Conservation (phyloP, 129 eudicot species). For the Escallonia herrerae region DNA sequence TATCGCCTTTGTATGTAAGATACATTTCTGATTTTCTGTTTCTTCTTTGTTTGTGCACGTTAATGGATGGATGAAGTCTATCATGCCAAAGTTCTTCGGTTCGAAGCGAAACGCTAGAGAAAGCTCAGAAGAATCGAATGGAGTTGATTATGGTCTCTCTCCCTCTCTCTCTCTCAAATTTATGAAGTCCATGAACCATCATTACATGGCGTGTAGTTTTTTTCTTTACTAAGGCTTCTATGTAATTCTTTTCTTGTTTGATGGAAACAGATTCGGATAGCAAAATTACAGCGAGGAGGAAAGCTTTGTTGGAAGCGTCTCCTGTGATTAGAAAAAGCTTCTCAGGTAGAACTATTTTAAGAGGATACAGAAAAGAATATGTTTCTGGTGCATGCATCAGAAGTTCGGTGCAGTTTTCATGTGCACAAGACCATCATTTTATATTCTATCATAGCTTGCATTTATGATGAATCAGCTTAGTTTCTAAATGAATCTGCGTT, state of each 20-base stretch:
- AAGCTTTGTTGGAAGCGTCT: slow-evolving; percentile 32
- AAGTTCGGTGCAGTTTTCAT: neutral
- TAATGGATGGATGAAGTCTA: slow-evolving; percentile 16
- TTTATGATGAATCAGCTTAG: neutral
- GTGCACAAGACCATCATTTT: neutral
- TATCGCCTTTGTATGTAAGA: neutral
- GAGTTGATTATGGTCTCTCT: slow-evolving; percentile 9
- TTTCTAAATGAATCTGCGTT: neutral
- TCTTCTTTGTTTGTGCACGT: neutral
- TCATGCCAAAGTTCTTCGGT: slow-evolving; percentile 42
- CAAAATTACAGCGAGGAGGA: slow-evolving; percentile 26
- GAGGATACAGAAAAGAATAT: neutral
- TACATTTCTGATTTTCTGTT: neutral
- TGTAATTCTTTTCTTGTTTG: neutral
- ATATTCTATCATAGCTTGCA: neutral
- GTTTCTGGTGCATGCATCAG: neutral
- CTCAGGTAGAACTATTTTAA: slow-evolving; percentile 24
- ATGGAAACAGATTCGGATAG: slow-evolving; percentile 25
- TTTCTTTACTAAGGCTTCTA: neutral
- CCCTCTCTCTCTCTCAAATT: neutral
- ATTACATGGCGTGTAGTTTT: neutral
- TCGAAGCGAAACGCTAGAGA: slow-evolving; percentile 30
- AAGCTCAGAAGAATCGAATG: slow-evolving; percentile 34
- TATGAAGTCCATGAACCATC: too few species aligned
- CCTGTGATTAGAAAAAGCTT: slow-evolving; percentile 14